phyloP scores from a whole-genome alignment of 2,329 filamentous ascomycete genomes.

The Trichoderma koningiopsis region DNA sequence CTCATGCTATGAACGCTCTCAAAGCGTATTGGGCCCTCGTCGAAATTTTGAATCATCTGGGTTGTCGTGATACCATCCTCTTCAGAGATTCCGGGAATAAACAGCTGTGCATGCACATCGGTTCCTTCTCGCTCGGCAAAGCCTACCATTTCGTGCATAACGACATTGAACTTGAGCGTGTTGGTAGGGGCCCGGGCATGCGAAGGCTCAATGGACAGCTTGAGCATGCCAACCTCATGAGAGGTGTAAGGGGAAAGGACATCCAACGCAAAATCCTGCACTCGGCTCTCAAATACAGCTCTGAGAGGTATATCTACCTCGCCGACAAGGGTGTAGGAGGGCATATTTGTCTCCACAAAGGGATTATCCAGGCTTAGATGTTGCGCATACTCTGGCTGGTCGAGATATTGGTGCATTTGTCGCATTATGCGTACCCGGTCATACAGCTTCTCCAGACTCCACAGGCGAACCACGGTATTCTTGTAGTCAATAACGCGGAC shows the following conservation, averaged over 20 bases:
- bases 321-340: slow-evolving; percentile 87
- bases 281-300: slow-evolving; percentile 90
- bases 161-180: slow-evolving; percentile 96
- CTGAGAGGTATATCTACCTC: slow-evolving; percentile 90
- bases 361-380: slow-evolving; percentile 92
- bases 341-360: slow-evolving; percentile 88
- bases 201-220: slow-evolving; percentile 88
- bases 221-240: slow-evolving; percentile 86
- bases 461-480: slow-evolving; percentile 81
- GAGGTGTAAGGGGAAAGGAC: slow-evolving; percentile 91
- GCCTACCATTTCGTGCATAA: slow-evolving; percentile 93
- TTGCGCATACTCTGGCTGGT: slow-evolving; percentile 90
- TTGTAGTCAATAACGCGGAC: slow-evolving; percentile 91
- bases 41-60: slow-evolving; percentile 90
- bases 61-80: slow-evolving; percentile 92
- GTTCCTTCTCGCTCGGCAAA: slow-evolving; percentile 96
- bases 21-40: slow-evolving; percentile 88
- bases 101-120: slow-evolving; percentile 95
- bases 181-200: slow-evolving; percentile 89
- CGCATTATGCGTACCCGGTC: slow-evolving; percentile 89
- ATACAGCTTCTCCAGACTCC: slow-evolving; percentile 91
- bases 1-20: slow-evolving; percentile 99
- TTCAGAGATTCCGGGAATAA: slow-evolving; percentile 86
- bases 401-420: slow-evolving; percentile 94
- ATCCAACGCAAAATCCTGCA: slow-evolving; percentile 91